Conservation (phyloP, 306 rosid genomes). For the Senna tora region DNA sequence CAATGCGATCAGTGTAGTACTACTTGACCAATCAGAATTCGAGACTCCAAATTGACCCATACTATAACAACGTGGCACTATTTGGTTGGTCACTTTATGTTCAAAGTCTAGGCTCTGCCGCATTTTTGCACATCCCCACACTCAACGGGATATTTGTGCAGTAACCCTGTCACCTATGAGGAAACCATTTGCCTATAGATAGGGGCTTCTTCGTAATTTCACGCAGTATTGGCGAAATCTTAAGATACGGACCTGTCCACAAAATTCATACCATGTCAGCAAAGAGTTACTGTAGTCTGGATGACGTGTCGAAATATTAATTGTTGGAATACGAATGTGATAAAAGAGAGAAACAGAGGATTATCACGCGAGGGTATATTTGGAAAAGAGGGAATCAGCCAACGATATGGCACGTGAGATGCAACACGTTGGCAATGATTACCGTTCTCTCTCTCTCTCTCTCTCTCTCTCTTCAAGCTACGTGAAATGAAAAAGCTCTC, state of each 20-base stretch:
- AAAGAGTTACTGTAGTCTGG: not conserved
- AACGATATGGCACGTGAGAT: constrained; percentile 38
- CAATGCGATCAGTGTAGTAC: not conserved
- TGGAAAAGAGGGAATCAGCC: not conserved
- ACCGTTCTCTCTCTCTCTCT: not conserved
- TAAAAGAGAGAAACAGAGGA: not conserved
- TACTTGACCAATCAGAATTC: not conserved
- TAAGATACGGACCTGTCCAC: not conserved
- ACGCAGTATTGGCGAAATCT: not conserved
- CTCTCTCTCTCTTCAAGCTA: not conserved
- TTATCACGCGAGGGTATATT: not conserved
- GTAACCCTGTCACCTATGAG: not conserved
- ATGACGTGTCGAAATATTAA: not conserved
- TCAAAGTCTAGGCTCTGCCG: not conserved
- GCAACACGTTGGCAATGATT: constrained; percentile 28
- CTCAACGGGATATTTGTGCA: not conserved
- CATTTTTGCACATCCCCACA: not conserved
- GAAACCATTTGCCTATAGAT: not conserved
- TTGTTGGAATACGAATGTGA: not conserved
- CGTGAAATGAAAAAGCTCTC: constrained; percentile 9
- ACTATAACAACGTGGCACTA: not conserved
- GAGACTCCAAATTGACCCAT: not conserved
- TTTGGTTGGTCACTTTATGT: not conserved
- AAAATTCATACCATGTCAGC: not conserved
- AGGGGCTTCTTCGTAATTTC: not conserved